Evolutionary conservation across 2,329 filamentous ascomycete genomes (phyloP).

Genomic region (Ilyonectria sp.): DNA sequence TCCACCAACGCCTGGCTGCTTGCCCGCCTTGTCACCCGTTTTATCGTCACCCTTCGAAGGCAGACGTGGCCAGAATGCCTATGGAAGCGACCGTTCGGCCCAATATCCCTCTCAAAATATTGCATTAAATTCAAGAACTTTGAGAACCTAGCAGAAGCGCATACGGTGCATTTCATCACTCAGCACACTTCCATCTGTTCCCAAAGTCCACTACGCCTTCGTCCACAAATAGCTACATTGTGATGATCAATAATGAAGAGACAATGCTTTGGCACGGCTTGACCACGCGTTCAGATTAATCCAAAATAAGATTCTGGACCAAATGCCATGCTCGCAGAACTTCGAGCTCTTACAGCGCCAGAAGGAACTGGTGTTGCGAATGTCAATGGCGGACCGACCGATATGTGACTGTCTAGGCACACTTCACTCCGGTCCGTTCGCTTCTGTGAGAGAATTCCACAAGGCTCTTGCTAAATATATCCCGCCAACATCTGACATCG

Average conservation of each 20-base stretch:
- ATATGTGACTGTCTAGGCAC: background rate
- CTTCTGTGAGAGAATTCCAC: background rate
- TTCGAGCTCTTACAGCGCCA: background rate
- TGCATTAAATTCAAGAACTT: too few species aligned
- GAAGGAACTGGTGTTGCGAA: background rate
- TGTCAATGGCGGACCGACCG: too few species aligned
- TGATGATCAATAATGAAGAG: background rate
- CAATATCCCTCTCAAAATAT: too few species aligned
- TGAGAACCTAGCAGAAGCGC: background rate
- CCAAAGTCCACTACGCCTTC: conserved; percentile 23
- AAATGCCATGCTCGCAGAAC: background rate
- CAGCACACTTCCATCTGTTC: conserved; percentile 29
- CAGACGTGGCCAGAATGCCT: too few species aligned
- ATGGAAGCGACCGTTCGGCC: too few species aligned
- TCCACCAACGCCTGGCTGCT: too few species aligned
- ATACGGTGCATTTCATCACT: conserved; percentile 32
- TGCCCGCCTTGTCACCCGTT: too few species aligned
- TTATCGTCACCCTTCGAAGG: too few species aligned
- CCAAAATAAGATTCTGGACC: conserved; percentile 2
- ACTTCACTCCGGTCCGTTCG: background rate
- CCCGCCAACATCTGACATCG: too few species aligned
- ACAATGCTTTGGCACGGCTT: background rate
- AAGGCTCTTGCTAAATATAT: background rate
- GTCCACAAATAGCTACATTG: conserved; percentile 19
- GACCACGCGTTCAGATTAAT: conserved; percentile 4